phyloP scores from a whole-genome alignment of 768 basidiomycete genomes.

The Termitomyces sp. region DNA sequence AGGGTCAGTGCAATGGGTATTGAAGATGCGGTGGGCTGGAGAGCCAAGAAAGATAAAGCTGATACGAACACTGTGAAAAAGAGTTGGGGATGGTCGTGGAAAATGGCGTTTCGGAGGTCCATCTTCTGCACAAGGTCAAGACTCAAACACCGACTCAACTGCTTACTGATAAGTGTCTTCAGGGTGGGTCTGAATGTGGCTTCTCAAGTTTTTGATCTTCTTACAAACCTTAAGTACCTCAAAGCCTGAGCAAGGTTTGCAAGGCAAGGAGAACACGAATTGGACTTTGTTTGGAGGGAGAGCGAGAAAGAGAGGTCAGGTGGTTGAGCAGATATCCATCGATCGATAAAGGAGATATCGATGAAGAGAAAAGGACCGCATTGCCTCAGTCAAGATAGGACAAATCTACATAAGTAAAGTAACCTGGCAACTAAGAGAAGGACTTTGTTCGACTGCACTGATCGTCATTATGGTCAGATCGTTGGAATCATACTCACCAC shows the following conservation, averaged over 20 bases:
- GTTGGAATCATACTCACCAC: background rate
- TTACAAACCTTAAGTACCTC: too few relatives aligned
- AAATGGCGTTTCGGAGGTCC: constrained; percentile 22
- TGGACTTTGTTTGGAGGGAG: too few relatives aligned
- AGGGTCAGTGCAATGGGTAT: constrained; percentile 23
- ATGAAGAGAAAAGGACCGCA: too few relatives aligned
- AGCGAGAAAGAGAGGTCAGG: background rate
- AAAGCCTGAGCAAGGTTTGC: too few relatives aligned
- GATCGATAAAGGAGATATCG: too few relatives aligned
- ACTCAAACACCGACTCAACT: background rate
- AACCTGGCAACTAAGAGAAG: background rate
- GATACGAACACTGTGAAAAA: constrained; percentile 22
- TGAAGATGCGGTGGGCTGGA: constrained; percentile 21
- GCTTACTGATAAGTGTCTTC: too few relatives aligned
- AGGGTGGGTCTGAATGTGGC: too few relatives aligned
- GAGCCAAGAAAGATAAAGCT: constrained; percentile 21
- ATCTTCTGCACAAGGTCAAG: constrained; percentile 12
- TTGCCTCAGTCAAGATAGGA: too few relatives aligned
- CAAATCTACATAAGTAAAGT: background rate
- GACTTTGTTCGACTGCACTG: background rate
- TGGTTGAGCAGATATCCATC: too few relatives aligned
- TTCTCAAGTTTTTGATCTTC: too few relatives aligned
- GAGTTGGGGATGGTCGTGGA: constrained; percentile 25
- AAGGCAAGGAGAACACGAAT: too few relatives aligned
- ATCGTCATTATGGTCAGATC: background rate